Evolutionary conservation across 306 rosid species (phyloP).

Genomic region (Luffa acutangula): DNA sequence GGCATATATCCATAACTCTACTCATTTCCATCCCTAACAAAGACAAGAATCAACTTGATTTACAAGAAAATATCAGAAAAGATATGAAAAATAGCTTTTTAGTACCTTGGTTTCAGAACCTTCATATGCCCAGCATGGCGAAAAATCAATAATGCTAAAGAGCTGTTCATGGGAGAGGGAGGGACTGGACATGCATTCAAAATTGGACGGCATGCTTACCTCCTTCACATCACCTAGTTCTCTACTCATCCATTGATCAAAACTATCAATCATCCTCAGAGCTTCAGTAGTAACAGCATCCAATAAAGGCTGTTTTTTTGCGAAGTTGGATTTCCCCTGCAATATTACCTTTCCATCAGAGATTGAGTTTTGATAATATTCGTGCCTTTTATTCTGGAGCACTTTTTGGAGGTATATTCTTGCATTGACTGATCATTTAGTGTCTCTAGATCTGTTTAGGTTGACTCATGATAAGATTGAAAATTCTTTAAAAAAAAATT

Average conservation of each 20-base stretch:
- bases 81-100: slow-evolving; percentile 8
- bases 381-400: slow-evolving; percentile 20
- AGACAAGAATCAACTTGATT: background rate
- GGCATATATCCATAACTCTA: background rate
- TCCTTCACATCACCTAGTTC: slow-evolving; percentile 75
- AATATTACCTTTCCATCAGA: slow-evolving; percentile 24
- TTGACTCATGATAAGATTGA: background rate
- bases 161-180: slow-evolving; percentile 74
- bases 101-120: slow-evolving; percentile 58
- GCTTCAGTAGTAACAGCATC: slow-evolving; percentile 37
- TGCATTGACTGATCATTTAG: slow-evolving; percentile 18
- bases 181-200: slow-evolving; percentile 52
- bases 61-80: slow-evolving; percentile 3
- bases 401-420: slow-evolving; percentile 22
- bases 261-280: slow-evolving; percentile 70
- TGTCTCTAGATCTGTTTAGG: slow-evolving; percentile 16
- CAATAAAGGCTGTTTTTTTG: slow-evolving; percentile 28
- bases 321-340: slow-evolving; percentile 33
- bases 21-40: background rate
- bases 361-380: slow-evolving; percentile 17
- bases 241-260: slow-evolving; percentile 73
- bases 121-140: slow-evolving; percentile 72
- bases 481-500: background rate
- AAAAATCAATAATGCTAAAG: slow-evolving; percentile 68
- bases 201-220: slow-evolving; percentile 40